These are phyloP conservation scores for Malus orientalis DNA, from an alignment of 306 rosid species.

Conservation along the genomic window DNA sequence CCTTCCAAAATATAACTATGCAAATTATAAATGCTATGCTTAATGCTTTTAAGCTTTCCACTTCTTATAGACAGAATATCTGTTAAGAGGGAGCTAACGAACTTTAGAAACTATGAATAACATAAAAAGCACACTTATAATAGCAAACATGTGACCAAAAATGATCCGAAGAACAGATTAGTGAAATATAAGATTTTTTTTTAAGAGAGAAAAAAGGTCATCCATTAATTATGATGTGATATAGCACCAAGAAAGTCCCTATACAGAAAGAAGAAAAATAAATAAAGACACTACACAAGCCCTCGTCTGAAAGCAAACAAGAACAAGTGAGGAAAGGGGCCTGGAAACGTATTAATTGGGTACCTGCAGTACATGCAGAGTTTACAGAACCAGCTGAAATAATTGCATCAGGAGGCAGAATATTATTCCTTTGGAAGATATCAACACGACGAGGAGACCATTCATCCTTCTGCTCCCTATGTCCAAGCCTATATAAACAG, in stretches of 20 bases:
- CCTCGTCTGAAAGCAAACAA: slow-evolving; percentile 1
- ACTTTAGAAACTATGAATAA: background rate
- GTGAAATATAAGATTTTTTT: background rate
- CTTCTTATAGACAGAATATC: background rate
- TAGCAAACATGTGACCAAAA: background rate
- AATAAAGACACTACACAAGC: background rate
- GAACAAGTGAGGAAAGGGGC: background rate
- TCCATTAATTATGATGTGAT: background rate
- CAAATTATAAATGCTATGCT: background rate
- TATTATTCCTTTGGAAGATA: slow-evolving; percentile 59
- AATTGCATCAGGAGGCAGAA: slow-evolving; percentile 71
- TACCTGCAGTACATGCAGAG: slow-evolving; percentile 96
- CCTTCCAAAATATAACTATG: background rate
- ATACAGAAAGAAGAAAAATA: background rate
- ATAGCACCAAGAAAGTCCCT: background rate
- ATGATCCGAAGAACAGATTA: background rate
- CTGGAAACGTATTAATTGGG: background rate
- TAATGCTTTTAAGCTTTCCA: background rate
- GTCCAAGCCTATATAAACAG: slow-evolving; percentile 77
- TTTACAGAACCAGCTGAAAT: slow-evolving; percentile 85
- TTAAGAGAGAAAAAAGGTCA: background rate
- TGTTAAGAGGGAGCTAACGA: background rate
- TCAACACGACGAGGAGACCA: slow-evolving; percentile 90
- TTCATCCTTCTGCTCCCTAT: slow-evolving; percentile 99
- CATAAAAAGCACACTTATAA: background rate